A percentile compares a stretch with the other conserved stretches of the same genome.
phyloP scores from a whole-genome alignment of 192 early-diverging fungal species.

The Coemansia nantahalensis region DNA sequence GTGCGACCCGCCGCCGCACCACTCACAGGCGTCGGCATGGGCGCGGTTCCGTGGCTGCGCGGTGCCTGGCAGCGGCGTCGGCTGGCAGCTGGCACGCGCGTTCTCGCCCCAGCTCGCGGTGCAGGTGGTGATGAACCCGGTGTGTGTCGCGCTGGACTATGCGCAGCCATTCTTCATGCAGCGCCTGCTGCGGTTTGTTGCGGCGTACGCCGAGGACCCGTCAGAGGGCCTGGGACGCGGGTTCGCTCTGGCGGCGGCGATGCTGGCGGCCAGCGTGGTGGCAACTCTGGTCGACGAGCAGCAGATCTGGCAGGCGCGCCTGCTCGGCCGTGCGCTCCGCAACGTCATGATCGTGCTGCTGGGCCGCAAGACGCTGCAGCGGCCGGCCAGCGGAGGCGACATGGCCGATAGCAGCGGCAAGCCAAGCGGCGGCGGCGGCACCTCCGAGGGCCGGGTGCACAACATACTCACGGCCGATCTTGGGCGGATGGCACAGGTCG shows the following conservation, averaged over 20 bases:
- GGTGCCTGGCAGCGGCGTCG: not conserved
- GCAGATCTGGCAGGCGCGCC: constrained; percentile 62
- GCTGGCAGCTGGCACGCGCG: constrained; percentile 23
- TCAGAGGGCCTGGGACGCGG: constrained; percentile 40
- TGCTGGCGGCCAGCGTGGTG: constrained; percentile 52
- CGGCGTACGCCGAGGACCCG: constrained; percentile 16
- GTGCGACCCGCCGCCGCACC: constrained; percentile 8
- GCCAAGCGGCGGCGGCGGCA: constrained; percentile 7
- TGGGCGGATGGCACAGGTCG: constrained; percentile 54
- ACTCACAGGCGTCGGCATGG: constrained; percentile 10
- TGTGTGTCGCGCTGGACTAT: constrained; percentile 35
- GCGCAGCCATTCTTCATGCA: constrained; percentile 61
- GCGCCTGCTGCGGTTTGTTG: constrained; percentile 54
- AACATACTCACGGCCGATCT: constrained; percentile 70
- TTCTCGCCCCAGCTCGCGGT: constrained; percentile 39
- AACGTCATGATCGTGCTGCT: constrained; percentile 59
- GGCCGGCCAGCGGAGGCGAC: constrained; percentile 5
- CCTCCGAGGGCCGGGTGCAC: constrained; percentile 58
- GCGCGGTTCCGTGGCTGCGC: constrained; percentile 4
- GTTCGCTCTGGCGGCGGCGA: constrained; percentile 55
- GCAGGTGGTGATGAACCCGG: constrained; percentile 37
- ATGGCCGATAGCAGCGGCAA: constrained; percentile 17
- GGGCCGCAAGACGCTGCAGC: constrained; percentile 58
- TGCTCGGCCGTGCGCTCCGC: constrained; percentile 55
- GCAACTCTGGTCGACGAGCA: constrained; percentile 54